Percentiles rank a stretch among this genome's conserved stretches.
These are phyloP conservation scores for Neoboletus subvelutipes DNA, from an alignment of 768 basidiomycete genomes.

Conservation along the genomic window DNA sequence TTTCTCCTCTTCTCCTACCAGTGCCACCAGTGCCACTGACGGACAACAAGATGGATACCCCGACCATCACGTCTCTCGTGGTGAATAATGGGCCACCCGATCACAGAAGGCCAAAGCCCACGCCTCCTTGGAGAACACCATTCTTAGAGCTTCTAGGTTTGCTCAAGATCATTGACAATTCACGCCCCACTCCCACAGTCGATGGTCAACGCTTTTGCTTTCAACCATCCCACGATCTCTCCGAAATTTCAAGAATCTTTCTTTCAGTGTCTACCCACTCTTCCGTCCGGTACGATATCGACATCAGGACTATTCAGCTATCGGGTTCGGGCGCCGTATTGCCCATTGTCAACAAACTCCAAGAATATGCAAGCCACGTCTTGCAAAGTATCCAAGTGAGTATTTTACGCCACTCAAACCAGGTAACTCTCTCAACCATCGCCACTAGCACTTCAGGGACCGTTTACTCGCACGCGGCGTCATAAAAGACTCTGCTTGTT, in stretches of 20 bases:
- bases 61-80: constrained; percentile 8
- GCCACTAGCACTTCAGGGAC: constrained; percentile 11
- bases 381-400: constrained; percentile 8
- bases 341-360: constrained; percentile 2
- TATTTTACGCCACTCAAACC: not conserved
- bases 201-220: constrained; percentile 11
- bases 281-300: constrained; percentile 3
- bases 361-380: constrained; percentile 5
- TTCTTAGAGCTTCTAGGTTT: constrained; percentile 12
- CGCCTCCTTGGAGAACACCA: constrained; percentile 7
- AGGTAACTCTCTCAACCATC: not conserved
- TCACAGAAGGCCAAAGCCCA: not conserved
- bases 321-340: not conserved
- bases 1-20: constrained; percentile 4
- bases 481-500: constrained; percentile 1
- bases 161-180: constrained; percentile 1
- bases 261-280: constrained; percentile 6
- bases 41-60: not conserved
- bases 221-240: constrained; percentile 14
- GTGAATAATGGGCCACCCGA: not conserved
- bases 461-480: constrained; percentile 1
- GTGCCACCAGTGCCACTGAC: constrained; percentile 21
- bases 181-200: not conserved
- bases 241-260: constrained; percentile 10
- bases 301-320: not conserved